Evolutionary conservation across 495 filamentous ascomycete species (phyloP), one percentile per base, ranked within the genome.

Genomic region (Thermochaetoides thermophila): DNA sequence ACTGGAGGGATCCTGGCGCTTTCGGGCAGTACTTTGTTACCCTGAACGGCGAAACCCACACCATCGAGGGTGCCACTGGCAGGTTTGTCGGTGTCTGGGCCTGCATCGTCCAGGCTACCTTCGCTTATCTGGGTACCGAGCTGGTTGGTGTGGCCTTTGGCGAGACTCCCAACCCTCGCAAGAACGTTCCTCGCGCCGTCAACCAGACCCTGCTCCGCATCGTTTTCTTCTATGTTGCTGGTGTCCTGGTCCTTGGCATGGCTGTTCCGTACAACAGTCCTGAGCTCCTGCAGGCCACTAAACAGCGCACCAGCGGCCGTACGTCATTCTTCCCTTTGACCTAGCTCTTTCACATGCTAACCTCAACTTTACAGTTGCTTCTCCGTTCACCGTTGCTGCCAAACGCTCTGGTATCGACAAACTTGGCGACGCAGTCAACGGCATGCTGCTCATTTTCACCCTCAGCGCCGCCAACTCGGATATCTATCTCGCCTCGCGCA

Each of bases 91-190:
- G 66, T 6, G 74, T 87, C 55, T 91, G 82, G 81, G 69, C 74
- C 5, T 75, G 74, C 11, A 65, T 89, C 43, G 74, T 84, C 33
- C 76, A 72, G 18, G 81, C 83, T 5, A 81, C 76, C 4, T 91
- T 91, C 40, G 80, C 82, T 19, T 89, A 82, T 47, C 67, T 84
- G 20, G 81, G 84, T 30, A 89, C 84, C 2, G 85, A 94, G 57
- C 61, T 89, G 25, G 76, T 94, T 33, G 84, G 72, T 19, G 67
- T 87, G 17, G 79, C 81, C 2, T 81, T 81, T 2, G 78, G 74
- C 40, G 81, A 87, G 61, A 81, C 81, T 4, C 72, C 80, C 35
- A 80, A 87, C 51, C 79, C 79, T 7, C 73, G 76, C 50, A 74
- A 73, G 55, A 81, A 77, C 27, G 72, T 84, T 8, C 78, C 78